A percentile compares a stretch with the other conserved stretches of the same genome.
Conservation (phyloP, 2,329 filamentous ascomycete species). For the Pseudogymnoascus sp. region DNA sequence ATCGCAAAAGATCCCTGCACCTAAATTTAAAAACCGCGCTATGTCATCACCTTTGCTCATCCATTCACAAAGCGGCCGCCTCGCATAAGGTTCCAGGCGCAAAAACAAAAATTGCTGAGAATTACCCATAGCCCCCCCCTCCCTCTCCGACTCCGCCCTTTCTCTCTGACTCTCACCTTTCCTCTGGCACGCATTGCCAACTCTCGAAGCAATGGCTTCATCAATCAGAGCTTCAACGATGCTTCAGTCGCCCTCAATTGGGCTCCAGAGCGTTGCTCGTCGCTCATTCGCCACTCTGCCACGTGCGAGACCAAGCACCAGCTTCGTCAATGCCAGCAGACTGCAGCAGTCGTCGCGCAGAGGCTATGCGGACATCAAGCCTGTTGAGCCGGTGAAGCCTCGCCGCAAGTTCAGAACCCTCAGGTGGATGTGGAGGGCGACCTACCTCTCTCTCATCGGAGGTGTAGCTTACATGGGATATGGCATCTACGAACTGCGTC, state of each 20-base stretch:
- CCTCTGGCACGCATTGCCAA: slow-evolving; percentile 15
- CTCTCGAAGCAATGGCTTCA: slow-evolving; percentile 28
- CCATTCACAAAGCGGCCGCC: slow-evolving; percentile 10
- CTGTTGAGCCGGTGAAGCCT: slow-evolving; percentile 33
- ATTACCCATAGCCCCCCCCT: slow-evolving; percentile 1
- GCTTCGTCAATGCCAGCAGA: slow-evolving; percentile 23
- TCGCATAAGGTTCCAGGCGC: slow-evolving; percentile 11
- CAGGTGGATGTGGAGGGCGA: slow-evolving; percentile 76
- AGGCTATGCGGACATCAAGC: slow-evolving; percentile 33
- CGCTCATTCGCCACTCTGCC: slow-evolving; percentile 27
- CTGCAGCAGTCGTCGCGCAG: slow-evolving; percentile 39
- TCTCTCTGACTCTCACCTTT: background rate
- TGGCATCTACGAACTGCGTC: slow-evolving; percentile 73
- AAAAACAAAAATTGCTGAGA: slow-evolving; percentile 12
- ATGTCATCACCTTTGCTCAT: slow-evolving; percentile 12
- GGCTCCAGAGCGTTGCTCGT: slow-evolving; percentile 23
- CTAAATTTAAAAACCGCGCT: slow-evolving; percentile 9
- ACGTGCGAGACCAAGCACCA: slow-evolving; percentile 25
- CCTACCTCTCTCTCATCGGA: slow-evolving; percentile 67
- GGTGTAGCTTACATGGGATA: slow-evolving; percentile 69
- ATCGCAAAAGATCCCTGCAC: background rate
- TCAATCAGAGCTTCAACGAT: slow-evolving; percentile 29
- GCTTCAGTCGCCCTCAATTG: slow-evolving; percentile 29
- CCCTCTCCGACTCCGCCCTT: background rate
- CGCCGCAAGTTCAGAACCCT: slow-evolving; percentile 61